Percentiles rank a stretch among this genome's conserved stretches.
phyloP scores from a whole-genome alignment of 345 rosid species.

The Syzygium grande region DNA sequence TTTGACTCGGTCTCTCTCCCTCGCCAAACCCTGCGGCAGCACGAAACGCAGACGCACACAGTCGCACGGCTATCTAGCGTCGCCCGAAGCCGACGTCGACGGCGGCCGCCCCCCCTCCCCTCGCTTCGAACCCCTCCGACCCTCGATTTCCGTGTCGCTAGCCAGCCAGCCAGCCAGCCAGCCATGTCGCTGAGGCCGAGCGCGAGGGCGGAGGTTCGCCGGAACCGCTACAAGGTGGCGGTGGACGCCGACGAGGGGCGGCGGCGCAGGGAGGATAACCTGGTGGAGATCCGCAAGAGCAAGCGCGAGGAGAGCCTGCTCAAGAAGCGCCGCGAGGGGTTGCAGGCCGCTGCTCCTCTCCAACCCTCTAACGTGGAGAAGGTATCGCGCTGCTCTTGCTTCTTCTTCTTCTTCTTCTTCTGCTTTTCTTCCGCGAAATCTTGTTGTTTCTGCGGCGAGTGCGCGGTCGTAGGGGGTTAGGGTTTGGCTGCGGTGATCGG shows the following conservation, averaged over 20 bases:
- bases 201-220: slow-evolving; percentile 66
- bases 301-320: slow-evolving; percentile 83
- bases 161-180: too few species aligned
- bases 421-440: neutral
- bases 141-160: neutral
- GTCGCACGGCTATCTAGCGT: neutral
- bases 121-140: neutral
- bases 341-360: slow-evolving; percentile 26
- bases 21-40: neutral
- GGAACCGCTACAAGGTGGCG: slow-evolving; percentile 77
- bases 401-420: neutral
- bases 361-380: slow-evolving; percentile 41
- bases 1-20: neutral
- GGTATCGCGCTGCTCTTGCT: slow-evolving; percentile 15
- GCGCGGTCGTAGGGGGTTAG: neutral
- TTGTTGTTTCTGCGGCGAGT: neutral
- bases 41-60: neutral
- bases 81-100: neutral
- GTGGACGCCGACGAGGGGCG: slow-evolving; percentile 89
- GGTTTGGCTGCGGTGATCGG: neutral
- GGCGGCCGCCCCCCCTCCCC: neutral
- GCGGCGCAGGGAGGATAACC: slow-evolving; percentile 81
- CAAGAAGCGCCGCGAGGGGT: slow-evolving; percentile 91
- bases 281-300: slow-evolving; percentile 98
- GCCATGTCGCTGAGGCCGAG: slow-evolving; percentile 72